Evolutionary conservation across 768 basidiomycete genomes (phyloP), one percentile per base, ranked within the genome.

Genomic region (Naematelia aurantialba): DNA sequence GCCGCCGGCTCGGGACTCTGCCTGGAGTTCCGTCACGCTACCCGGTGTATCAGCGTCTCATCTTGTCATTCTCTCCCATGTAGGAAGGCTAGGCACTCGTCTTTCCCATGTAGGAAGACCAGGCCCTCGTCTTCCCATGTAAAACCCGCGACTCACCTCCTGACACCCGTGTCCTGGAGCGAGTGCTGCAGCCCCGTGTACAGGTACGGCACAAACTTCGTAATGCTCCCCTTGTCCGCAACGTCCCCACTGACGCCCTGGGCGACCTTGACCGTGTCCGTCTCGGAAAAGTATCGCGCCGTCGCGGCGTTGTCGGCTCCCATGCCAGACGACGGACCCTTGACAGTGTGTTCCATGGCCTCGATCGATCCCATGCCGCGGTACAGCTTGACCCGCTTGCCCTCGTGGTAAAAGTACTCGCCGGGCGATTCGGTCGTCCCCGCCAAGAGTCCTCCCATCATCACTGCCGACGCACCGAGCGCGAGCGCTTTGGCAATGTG

Each of bases 341-440:
- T 82, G 66, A 81, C 81, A 80, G 82, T 31, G 78, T 73, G 71
- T 50, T 76, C 70, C 69, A 77, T 75, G 64, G 81, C 72, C 59
- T 82, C 83, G 70, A 97, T 81, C 72, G 87, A 89, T 19, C 96
- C 94, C 96, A 99, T 99, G 3, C 96, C 96, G 57, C 96, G 87
- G 80, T 98, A 99, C 30, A 93, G 86, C 83, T 99, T 99, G 75
- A 98, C 91, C 49, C 96, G 87, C 81, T 96, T 96, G 63, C 96
- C 96, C 64, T 97, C 93, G 73, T 98, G 93, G 79, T 94, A 99
- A 78, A 96, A 98, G 81, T 96, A 99, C 80, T 98, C 92, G 68
- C 96, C 96, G 0, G 96, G 96, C 0, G 92, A 91, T 78, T 99
- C 94, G 62, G 90, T 87, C 31, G 96, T 98, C 27, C 94, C 94